Evolutionary conservation across 768 basidiomycete species (phyloP).

Genomic region (Hericium coralloides): DNA sequence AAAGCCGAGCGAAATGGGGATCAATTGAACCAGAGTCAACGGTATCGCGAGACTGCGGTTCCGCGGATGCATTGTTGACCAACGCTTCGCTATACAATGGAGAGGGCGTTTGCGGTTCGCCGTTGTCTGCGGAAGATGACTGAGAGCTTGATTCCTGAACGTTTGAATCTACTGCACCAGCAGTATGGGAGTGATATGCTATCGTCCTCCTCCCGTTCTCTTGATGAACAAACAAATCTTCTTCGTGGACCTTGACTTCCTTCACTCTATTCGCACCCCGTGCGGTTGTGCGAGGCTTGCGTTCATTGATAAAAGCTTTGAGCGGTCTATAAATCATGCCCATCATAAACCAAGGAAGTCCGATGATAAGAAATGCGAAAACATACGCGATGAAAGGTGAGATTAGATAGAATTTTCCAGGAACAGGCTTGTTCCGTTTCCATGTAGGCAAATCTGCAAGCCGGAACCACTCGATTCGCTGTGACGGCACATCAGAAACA

Average conservation of each 20-base stretch:
- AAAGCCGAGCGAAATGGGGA: conserved; percentile 62
- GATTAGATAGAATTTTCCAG: conserved; percentile 89
- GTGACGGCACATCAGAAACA: conserved; percentile 11
- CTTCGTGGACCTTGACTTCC: conserved; percentile 5
- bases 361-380: not conserved
- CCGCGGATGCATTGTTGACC: conserved; percentile 21
- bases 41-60: conserved; percentile 23
- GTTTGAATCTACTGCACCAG: conserved; percentile 23
- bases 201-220: conserved; percentile 21
- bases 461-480: conserved; percentile 98
- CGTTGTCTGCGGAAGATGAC: conserved; percentile 51
- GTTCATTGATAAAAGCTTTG: conserved; percentile 59
- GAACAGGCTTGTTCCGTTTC: conserved; percentile 63
- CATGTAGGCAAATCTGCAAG: conserved; percentile 88
- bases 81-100: conserved; percentile 41
- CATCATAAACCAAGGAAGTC: conserved; percentile 6
- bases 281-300: conserved; percentile 41
- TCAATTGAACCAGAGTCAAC: conserved; percentile 35
- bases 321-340: conserved; percentile 34
- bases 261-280: conserved; percentile 28
- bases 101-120: conserved; percentile 57
- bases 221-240: conserved; percentile 15
- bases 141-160: conserved; percentile 61
- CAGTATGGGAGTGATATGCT: conserved; percentile 9
- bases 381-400: conserved; percentile 85